A percentile compares a stretch with the other conserved stretches of the same genome.
These are phyloP conservation scores for Scheffersomyces insectosa DNA, from an alignment of 1,139 yeast genomes.

Conservation along the genomic window DNA sequence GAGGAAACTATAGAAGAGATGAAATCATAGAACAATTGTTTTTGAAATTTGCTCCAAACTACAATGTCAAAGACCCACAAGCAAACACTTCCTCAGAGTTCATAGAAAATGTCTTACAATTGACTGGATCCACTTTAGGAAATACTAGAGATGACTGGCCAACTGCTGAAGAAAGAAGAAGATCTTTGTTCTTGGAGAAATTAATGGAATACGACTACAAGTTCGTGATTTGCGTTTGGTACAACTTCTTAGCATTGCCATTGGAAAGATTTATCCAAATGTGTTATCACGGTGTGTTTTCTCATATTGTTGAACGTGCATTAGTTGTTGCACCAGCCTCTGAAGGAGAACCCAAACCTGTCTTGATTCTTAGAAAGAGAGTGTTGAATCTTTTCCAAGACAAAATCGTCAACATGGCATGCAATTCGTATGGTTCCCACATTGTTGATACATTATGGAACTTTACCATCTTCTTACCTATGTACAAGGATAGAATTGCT, in stretches of 20 bases:
- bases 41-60: slow-evolving; percentile 58
- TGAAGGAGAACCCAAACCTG: slow-evolving; percentile 46
- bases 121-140: slow-evolving; percentile 73
- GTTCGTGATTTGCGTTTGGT: slow-evolving; percentile 59
- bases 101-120: slow-evolving; percentile 62
- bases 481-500: slow-evolving; percentile 87
- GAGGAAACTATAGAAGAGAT: slow-evolving; percentile 62
- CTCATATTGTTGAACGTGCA: slow-evolving; percentile 76
- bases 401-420: slow-evolving; percentile 59
- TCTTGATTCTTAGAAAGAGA: slow-evolving; percentile 62
- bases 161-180: slow-evolving; percentile 83
- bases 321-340: slow-evolving; percentile 36
- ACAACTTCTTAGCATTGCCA: slow-evolving; percentile 61
- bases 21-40: slow-evolving; percentile 64
- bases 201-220: slow-evolving; percentile 64
- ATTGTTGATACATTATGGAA: slow-evolving; percentile 82
- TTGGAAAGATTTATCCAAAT: slow-evolving; percentile 61
- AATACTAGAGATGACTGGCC: slow-evolving; percentile 89
- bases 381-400: slow-evolving; percentile 64
- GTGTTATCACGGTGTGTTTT: slow-evolving; percentile 86
- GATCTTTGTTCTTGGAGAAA: slow-evolving; percentile 72
- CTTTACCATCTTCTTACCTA: slow-evolving; percentile 73
- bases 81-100: slow-evolving; percentile 48
- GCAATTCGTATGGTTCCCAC: slow-evolving; percentile 92
- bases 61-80: slow-evolving; percentile 32